Evolutionary conservation across 225 moss, liverwort and hornwort species (phyloP), one percentile per base, ranked within the genome.

Genomic region (Physcomitrium patens): DNA sequence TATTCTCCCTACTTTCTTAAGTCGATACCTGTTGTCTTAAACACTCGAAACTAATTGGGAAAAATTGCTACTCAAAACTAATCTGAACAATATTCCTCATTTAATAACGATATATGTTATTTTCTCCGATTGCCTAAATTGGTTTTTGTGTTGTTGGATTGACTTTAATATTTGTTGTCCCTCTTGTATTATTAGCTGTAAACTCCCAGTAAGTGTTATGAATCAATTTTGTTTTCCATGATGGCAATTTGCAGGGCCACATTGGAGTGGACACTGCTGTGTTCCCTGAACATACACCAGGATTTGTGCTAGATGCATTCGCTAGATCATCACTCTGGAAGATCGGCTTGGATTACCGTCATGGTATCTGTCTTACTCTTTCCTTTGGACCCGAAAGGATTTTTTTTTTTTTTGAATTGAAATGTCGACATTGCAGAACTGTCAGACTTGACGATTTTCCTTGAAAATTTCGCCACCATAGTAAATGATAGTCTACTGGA

Each of bases 291-390:
- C 77, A 90, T 68, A 99, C 93, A 63, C 99, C 99, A 71, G 95
- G 99, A 7, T 99, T 95, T 80, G 99, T 99, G 60, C 81, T 99
- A 64, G 95, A 99, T 70, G 99, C 92, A 78, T 88, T 99, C 72
- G 99, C 99, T 17, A 86, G 99, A 67, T 82, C 91, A 14, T 89
- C 94, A 18, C 84, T 99, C 31, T 99, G 99, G 99, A 99, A 92
- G 75, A 95, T 99, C 64, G 99, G 99, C 63, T 91, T 99, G 23
- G 95, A 99, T 80, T 99, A 95, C 71, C 93, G 99, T 56, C 99
- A 99, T 83, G 99, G 99, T 94, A 79, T 45, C 43, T 79, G 51
- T 27, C 10, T 69, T 24, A 8, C 47, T 9, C 17, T 19, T 14
- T 50, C 47, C 18, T 55, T n/a, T 41, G 17, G 42, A 4, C 66